Percentiles rank a stretch among this genome's conserved stretches.
phyloP scores from a whole-genome alignment of 768 basidiomycete genomes.

The Agaricus sinodeliciosus region DNA sequence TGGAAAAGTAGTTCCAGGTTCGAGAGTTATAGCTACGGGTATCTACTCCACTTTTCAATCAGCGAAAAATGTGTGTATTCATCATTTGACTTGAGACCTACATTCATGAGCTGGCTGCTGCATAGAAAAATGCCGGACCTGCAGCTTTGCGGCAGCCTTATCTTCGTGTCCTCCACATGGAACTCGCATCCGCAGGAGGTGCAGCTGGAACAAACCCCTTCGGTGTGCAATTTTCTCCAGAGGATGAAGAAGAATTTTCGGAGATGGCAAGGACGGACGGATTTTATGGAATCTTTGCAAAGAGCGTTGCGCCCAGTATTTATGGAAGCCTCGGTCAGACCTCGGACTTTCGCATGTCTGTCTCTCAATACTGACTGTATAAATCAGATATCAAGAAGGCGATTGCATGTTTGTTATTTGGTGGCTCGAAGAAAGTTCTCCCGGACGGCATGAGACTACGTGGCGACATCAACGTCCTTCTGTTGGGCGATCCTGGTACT shows the following conservation, averaged over 20 bases:
- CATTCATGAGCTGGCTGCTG: not conserved
- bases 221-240: slow-evolving; percentile 83
- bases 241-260: slow-evolving; percentile 96
- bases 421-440: slow-evolving; percentile 93
- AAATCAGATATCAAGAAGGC: slow-evolving; percentile 95
- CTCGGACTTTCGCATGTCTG: not conserved
- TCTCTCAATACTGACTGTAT: slow-evolving; percentile 5
- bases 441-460: slow-evolving; percentile 96
- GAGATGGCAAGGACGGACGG: slow-evolving; percentile 84
- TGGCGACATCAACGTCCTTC: slow-evolving; percentile 95
- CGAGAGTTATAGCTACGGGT: slow-evolving; percentile 91
- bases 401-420: slow-evolving; percentile 92
- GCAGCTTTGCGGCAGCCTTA: slow-evolving; percentile 93
- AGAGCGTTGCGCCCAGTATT: slow-evolving; percentile 94
- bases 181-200: slow-evolving; percentile 75
- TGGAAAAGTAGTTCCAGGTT: slow-evolving; percentile 91
- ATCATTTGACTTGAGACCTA: slow-evolving; percentile 16
- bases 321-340: slow-evolving; percentile 81
- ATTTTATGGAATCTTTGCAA: slow-evolving; percentile 91
- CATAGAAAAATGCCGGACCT: slow-evolving; percentile 71
- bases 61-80: slow-evolving; percentile 57
- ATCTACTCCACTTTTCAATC: slow-evolving; percentile 96
- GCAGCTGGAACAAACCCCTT: slow-evolving; percentile 76
- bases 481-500: slow-evolving; percentile 97
- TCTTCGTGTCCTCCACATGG: slow-evolving; percentile 87